Base-by-base conservation (phyloP, 1,139 yeast species). In the Suhomyces taliae region DNA sequence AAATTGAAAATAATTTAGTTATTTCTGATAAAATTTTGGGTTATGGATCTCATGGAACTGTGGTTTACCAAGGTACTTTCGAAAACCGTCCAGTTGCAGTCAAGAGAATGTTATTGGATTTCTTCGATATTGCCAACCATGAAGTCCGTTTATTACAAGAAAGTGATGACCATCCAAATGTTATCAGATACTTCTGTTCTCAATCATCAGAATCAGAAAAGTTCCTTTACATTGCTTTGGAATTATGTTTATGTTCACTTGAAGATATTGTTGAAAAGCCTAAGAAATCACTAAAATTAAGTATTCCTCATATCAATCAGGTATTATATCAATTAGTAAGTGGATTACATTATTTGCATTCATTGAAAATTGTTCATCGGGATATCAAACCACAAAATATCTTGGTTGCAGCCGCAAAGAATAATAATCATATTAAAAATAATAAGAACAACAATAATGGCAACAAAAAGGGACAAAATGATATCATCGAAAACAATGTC, bases 321-420 rank as follows among this genome's bases (percentile, higher is more conserved):
- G 82, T 88, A 2, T 66, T 93, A 44, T 75, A 72, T 51, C 99
- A 93, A 63, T 81, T 93, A 52, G 89, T 91, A 0, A 79, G 83
- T 53, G 99, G 99, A 8, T 74, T 93, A 31, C 82, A 88, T 53
- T 95, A 93, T 66, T 72, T 93, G 52, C 99, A 93, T 64, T 83
- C 91, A 5, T 70, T 93, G 53, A 91, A 93, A 61, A 91, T 95
- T 58, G 97, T 93, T 37, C 99, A 93, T 67, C 78, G 99, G 52
- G 99, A 93, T 64, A 77, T 93, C 56, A 93, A 93, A 65, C 99
- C 99, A 0, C 99, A 93, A 60, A 95, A 93, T 63, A 93, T 93
- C 37, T 73, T 93, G 49, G 91, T 93, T 36, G 91, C 96, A 0
- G 85, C 85, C 37, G 80, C 87, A 8, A 81, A 81, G 37, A 65